Conservation (phyloP, 2,329 filamentous ascomycete species). For the Ophiocordyceps camponoti-leonardi region DNA sequence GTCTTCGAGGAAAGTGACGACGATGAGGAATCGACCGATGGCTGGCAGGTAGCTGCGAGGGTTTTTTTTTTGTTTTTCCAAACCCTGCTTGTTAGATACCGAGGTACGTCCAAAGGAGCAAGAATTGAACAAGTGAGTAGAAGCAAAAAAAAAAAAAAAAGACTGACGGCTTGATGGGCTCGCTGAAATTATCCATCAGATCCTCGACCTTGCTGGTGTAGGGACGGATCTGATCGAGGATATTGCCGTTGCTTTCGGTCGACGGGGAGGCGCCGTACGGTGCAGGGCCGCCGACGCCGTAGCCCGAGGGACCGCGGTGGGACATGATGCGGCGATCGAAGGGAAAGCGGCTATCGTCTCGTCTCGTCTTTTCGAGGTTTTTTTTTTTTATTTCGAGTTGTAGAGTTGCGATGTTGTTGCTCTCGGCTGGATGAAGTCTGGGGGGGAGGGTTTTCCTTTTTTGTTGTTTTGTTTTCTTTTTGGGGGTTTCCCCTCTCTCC, state of each 20-base stretch:
- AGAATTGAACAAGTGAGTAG: not conserved
- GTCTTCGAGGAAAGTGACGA: constrained; percentile 96
- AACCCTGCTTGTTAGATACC: no score
- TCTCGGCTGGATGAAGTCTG: no score
- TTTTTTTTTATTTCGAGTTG: no score
- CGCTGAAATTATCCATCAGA: constrained; percentile 67
- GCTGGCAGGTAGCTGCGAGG: constrained; percentile 66
- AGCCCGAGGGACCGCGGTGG: constrained; percentile 53
- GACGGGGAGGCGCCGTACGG: constrained; percentile 44
- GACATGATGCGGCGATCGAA: constrained; percentile 13
- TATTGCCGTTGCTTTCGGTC: constrained; percentile 38
- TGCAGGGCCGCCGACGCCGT: constrained; percentile 58
- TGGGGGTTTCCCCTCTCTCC: no score
- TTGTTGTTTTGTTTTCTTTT: no score
- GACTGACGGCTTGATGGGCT: constrained; percentile 79
- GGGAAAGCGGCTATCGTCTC: not conserved
- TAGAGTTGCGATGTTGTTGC: no score
- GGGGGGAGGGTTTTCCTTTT: no score
- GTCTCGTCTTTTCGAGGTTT: no score
- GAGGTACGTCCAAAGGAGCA: no score
- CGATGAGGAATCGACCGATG: constrained; percentile 92
- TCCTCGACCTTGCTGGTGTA: constrained; percentile 99
- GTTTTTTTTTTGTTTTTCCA: constrained; percentile 2
- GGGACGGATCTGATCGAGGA: constrained; percentile 71
- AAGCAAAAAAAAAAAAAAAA: not conserved